Conservation (phyloP, 1,284 basidiomycete species). For the Stereum hirsutum region DNA sequence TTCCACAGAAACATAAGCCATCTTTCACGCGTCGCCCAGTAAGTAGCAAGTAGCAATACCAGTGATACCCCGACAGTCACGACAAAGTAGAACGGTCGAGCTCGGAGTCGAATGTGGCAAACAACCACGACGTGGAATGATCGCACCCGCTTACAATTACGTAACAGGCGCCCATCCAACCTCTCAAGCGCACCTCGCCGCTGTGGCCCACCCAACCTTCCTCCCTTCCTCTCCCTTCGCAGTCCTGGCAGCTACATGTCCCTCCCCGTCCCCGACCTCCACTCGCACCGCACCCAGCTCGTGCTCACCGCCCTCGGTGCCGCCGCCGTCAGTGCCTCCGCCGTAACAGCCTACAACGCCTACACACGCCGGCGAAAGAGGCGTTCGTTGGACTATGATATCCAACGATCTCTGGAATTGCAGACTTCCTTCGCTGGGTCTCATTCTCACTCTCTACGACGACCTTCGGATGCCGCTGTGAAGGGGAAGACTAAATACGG, state of each 20-base stretch:
- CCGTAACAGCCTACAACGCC: conserved; percentile 46
- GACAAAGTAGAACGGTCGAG: too few relatives aligned
- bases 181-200: too few relatives aligned
- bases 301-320: conserved; percentile 53
- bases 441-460: not conserved
- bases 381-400: conserved; percentile 45
- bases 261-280: conserved; percentile 22
- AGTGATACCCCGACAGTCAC: too few relatives aligned
- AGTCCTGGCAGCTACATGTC: too few relatives aligned
- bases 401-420: conserved; percentile 35
- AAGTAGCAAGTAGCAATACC: too few relatives aligned
- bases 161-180: too few relatives aligned
- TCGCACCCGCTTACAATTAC: too few relatives aligned
- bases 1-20: conserved; percentile 5
- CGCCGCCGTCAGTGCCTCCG: conserved; percentile 46
- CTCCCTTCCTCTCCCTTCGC: too few relatives aligned
- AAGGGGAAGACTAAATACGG: not conserved
- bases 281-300: conserved; percentile 45
- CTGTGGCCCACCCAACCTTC: too few relatives aligned
- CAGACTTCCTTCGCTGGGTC: conserved; percentile 1
- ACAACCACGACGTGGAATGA: too few relatives aligned
- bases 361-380: conserved; percentile 40
- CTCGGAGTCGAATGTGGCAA: too few relatives aligned
- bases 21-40: too few relatives aligned
- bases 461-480: conserved; percentile 4